Evolutionary conservation across 495 filamentous ascomycete species (phyloP).

Genomic region (Hyphodiscus hymeniophilus): DNA sequence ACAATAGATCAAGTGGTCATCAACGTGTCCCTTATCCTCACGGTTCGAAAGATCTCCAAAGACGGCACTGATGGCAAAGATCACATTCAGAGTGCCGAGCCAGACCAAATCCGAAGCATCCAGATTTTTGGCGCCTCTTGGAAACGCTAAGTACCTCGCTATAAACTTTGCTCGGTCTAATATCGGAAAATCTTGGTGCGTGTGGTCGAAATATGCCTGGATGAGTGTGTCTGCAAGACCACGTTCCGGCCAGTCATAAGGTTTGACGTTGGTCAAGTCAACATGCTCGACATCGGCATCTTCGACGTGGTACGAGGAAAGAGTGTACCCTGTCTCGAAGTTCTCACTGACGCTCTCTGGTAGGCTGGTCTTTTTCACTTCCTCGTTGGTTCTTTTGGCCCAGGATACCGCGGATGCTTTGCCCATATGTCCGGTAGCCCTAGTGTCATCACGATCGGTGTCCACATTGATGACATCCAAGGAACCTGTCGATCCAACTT

Average conservation of each 20-base stretch:
- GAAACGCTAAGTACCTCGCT: conserved; percentile 32
- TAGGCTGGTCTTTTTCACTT: conserved; percentile 16
- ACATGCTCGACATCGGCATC: conserved; percentile 38
- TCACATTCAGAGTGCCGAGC: conserved; percentile 53
- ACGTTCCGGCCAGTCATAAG: conserved; percentile 40
- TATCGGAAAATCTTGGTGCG: conserved; percentile 55
- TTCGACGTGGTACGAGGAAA: conserved; percentile 45
- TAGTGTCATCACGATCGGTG: conserved; percentile 40
- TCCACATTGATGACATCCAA: conserved; percentile 56
- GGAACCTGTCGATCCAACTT: conserved; percentile 43
- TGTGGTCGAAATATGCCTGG: conserved; percentile 47
- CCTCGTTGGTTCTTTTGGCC: conserved; percentile 37
- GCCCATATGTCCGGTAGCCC: conserved; percentile 48
- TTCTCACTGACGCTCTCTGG: conserved; percentile 2
- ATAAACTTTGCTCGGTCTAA: conserved; percentile 47
- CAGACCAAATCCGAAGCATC: conserved; percentile 30
- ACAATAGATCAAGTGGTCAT: conserved; percentile 47
- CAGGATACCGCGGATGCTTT: conserved; percentile 53
- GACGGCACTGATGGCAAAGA: conserved; percentile 52
- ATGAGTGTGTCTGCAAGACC: conserved; percentile 45
- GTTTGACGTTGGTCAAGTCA: conserved; percentile 34
- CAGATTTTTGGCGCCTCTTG: conserved; percentile 19
- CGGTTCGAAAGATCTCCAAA: conserved; percentile 36
- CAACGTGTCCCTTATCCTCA: conserved; percentile 32
- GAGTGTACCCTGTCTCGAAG: conserved; percentile 5